phyloP scores from a whole-genome alignment of 2,329 filamentous ascomycete genomes.

The Colletotrichum euphorbiae region DNA sequence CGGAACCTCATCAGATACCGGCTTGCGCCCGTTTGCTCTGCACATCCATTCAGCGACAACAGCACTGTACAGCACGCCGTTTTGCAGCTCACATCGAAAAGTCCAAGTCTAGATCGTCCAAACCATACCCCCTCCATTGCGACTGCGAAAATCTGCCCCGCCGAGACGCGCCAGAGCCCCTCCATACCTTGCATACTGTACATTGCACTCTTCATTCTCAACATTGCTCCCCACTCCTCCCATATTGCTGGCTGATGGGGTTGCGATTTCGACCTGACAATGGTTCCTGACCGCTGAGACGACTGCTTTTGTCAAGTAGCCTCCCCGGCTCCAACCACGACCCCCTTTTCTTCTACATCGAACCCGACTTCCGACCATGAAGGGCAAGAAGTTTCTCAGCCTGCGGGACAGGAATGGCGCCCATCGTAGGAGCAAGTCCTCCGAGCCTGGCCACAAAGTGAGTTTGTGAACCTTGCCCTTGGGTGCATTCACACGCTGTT shows the following conservation, averaged over 20 bases:
- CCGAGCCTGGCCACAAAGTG: conserved; percentile 67
- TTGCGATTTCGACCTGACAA: conserved; percentile 30
- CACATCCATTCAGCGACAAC: background rate
- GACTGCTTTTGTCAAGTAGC: conserved; percentile 31
- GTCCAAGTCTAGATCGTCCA: conserved; percentile 27
- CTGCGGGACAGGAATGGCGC: conserved; percentile 72
- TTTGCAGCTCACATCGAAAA: conserved; percentile 18
- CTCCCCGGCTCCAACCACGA: conserved; percentile 11
- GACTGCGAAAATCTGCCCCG: conserved; percentile 39
- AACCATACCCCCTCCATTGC: conserved; percentile 34
- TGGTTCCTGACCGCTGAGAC: conserved; percentile 34
- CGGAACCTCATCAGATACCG: background rate
- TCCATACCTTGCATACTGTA: conserved; percentile 34
- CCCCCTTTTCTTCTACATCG: conserved; percentile 13
- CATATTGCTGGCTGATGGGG: conserved; percentile 35
- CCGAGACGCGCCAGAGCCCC: conserved; percentile 38
- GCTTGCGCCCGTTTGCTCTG: background rate
- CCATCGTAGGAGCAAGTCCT: conserved; percentile 67
- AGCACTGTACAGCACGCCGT: background rate
- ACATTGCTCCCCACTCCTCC: conserved; percentile 34
- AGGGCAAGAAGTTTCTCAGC: conserved; percentile 75
- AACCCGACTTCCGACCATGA: conserved; percentile 56
- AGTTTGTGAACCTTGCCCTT: conserved; percentile 34
- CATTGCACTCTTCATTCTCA: conserved; percentile 33
- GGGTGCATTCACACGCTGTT: conserved; percentile 22